Percentiles rank a stretch among this genome's conserved stretches.
Evolutionary conservation across 352 stramenopile genomes (phyloP).

Genomic region (Globisporangium cystogenes): DNA sequence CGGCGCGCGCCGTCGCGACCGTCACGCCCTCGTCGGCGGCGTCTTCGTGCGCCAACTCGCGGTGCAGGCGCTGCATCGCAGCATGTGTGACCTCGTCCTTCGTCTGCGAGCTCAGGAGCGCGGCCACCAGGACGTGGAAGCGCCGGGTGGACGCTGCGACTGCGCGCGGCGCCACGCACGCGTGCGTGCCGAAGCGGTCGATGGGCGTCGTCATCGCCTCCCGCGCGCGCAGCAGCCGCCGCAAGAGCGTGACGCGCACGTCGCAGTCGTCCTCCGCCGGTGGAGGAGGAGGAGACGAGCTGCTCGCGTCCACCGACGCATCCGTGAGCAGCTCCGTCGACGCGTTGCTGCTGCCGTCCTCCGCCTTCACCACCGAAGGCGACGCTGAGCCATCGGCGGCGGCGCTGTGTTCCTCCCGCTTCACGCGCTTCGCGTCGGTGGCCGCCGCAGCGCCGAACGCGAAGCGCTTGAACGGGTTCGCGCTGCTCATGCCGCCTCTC

Average conservation of each 20-base stretch:
- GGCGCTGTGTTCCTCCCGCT: background rate
- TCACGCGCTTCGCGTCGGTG: slow-evolving; percentile 8
- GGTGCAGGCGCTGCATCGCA: slow-evolving; percentile 62
- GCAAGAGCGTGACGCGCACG: slow-evolving; percentile 28
- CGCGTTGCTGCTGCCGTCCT: background rate
- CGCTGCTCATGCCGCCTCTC: background rate
- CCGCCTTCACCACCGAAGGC: background rate
- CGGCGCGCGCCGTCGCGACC: slow-evolving; percentile 81
- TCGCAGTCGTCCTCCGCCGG: background rate
- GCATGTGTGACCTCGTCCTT: slow-evolving; percentile 92
- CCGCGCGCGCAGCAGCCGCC: slow-evolving; percentile 27
- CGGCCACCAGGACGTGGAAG: slow-evolving; percentile 93
- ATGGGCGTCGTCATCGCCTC: slow-evolving; percentile 40
- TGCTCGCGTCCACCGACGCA: too few relatives aligned
- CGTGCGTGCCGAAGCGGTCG: slow-evolving; percentile 64
- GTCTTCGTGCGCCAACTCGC: slow-evolving; percentile 30
- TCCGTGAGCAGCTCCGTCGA: background rate
- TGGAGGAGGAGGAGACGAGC: background rate
- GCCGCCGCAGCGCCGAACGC: slow-evolving; percentile 23
- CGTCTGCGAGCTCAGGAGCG: slow-evolving; percentile 97
- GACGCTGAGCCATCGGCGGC: too few relatives aligned
- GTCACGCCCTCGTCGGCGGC: slow-evolving; percentile 56
- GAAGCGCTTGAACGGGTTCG: slow-evolving; percentile 66
- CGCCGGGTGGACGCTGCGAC: slow-evolving; percentile 28
- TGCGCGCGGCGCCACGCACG: slow-evolving; percentile 28